Conservation (phyloP, 768 basidiomycete genomes). For the Panaeolus cyanescens region DNA sequence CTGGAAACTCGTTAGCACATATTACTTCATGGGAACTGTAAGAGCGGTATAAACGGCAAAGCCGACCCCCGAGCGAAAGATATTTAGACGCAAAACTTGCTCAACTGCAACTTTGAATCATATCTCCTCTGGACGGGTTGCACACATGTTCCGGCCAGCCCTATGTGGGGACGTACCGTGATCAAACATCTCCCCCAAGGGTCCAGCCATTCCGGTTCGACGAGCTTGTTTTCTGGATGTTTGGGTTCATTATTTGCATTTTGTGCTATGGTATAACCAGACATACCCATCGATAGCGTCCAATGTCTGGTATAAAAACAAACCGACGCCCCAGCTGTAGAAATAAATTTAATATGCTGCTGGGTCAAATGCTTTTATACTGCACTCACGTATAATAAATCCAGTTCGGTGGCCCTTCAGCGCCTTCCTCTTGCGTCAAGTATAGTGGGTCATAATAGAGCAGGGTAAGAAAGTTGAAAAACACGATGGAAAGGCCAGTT, state of each 20-base stretch:
- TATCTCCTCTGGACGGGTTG: background rate
- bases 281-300: constrained; percentile 88
- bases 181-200: constrained; percentile 97
- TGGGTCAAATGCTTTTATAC: background rate
- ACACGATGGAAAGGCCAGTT: constrained; percentile 78
- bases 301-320: constrained; percentile 90
- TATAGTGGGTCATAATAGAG: constrained; percentile 83
- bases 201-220: constrained; percentile 96
- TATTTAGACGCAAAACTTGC: too few species aligned
- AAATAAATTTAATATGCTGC: constrained; percentile 3
- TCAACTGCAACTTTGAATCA: too few species aligned
- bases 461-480: constrained; percentile 82
- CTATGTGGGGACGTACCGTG: constrained; percentile 60
- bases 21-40: background rate
- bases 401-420: constrained; percentile 73
- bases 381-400: constrained; percentile 81
- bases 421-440: constrained; percentile 66
- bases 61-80: too few species aligned
- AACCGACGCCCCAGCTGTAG: constrained; percentile 78
- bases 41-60: background rate
- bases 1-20: constrained; percentile 33
- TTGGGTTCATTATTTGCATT: background rate
- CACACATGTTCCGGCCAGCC: background rate
- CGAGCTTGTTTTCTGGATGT: constrained; percentile 85
- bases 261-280: constrained; percentile 9